Evolutionary conservation across 2,329 filamentous ascomycete genomes (phyloP), one percentile per base, ranked within the genome.

Genomic region (Aureobasidium uvarum): DNA sequence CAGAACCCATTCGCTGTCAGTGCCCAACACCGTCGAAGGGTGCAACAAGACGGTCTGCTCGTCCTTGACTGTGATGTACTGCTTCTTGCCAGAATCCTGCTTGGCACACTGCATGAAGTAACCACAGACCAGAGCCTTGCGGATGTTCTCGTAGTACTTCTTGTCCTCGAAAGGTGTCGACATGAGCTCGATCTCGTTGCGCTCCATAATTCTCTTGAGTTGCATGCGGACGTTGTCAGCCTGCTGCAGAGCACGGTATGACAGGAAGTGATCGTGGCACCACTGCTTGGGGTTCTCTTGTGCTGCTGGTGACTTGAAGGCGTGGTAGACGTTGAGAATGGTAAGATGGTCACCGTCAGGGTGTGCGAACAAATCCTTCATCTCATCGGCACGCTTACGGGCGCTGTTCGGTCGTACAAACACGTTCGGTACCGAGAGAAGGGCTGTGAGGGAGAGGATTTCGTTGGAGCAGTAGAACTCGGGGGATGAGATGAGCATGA

Each of bases 71-170:
- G 95, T 99, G 69, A 89, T 87, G 80, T 99, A 99, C 48, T 91
- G 86, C 83, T 98, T 98, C 74, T 91, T 90, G 36, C 86, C 88
- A 60, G 86, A 86, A 74, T 98, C 92, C 75, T 90, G 92, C 86
- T 96, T 97, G 66, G 95, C 96, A 25, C 98, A 91, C 77, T 99
- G 95, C 95, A 99, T 99, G 84, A 99, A 99, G 84, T 99, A 99
- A 39, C 96, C 95, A 0, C 93, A 86, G 14, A 97, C 89, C 16
- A 99, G 84, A 10, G 95, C 94, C 43, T 92, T 88, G 51, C 94
- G 90, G 73, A 99, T 99, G 77, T 99, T 99, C 76, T 87, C 92
- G 79, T 98, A 99, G 82, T 99, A 99, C 74, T 96, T 91, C 83
- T 96, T 96, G 80, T 98, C 89, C 72, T 93, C 89, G 74, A 96